Evolutionary conservation across 345 rosid genomes (phyloP), one percentile per base, ranked within the genome.

Genomic region (Eutrema heterophyllum): DNA sequence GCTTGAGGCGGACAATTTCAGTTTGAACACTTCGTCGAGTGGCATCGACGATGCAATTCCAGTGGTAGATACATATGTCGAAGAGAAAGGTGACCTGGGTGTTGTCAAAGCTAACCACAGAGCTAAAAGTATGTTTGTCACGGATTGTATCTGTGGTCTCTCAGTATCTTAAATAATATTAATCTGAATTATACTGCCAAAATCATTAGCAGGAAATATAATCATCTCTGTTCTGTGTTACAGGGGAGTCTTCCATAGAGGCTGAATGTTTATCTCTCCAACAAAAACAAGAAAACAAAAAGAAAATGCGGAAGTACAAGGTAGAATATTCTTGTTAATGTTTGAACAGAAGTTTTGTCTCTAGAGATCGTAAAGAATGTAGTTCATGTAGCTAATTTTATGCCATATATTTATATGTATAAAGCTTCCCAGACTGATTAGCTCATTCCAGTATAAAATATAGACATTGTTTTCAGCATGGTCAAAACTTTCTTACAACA

Each of bases 261-360:
- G 84, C 68, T 40, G 90, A 85, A 75, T 85, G 90, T 84, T 76
- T 69, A 64, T 75, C 67, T 74, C 83, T 93, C 76, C 86, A 79
- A 70, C 89, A 81, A 76, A 84, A 82, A 70, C 88, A 81, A 59
- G 81, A 84, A 80, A 85, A 71, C 39, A 92, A 81, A 73, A 84
- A 80, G 80, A 86, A 75, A 74, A 73, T 59, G 74, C 78, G 26
- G 56, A 93, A 84, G 63, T 93, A 86, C 83, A 81, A 83, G 98
- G 97, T 93, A 80, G 53, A 38, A 38, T 50, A 55, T 68, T 68
- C 43, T 61, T 75, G 33, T 41, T 68, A 69, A 43, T 33, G 36
- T 18, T 26, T 36, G 64, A 62, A 16, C 14, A 68, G 24, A 44
- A 53, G 21, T 29, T 7, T 36, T 61, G 30, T 45, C 16, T 63